These are phyloP conservation scores for Crithidia mellificae DNA, from an alignment of 208 protist species.

Conservation along the genomic window DNA sequence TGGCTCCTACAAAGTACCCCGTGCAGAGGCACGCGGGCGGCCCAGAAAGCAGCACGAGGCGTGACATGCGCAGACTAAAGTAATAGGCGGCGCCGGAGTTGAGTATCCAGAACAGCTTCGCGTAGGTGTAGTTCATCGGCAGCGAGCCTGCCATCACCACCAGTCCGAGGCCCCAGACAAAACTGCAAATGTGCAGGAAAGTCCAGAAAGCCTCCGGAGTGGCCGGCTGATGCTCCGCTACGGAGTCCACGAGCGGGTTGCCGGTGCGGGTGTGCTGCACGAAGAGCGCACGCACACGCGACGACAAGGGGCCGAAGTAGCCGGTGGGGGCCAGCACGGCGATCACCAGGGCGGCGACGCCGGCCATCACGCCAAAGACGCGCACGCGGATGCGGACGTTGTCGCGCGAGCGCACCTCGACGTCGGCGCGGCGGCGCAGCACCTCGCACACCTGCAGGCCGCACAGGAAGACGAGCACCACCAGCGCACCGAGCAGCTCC, in stretches of 20 bases:
- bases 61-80: slow-evolving; percentile 65
- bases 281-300: slow-evolving; percentile 70
- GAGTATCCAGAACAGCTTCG: slow-evolving; percentile 43
- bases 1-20: slow-evolving; percentile 30
- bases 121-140: slow-evolving; percentile 1
- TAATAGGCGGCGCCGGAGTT: slow-evolving; percentile 54
- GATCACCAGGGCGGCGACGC: slow-evolving; percentile 23
- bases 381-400: slow-evolving; percentile 38
- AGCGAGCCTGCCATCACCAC: slow-evolving; percentile 3
- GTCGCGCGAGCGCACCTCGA: slow-evolving; percentile 31
- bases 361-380: slow-evolving; percentile 31
- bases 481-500: slow-evolving; percentile 94
- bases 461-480: slow-evolving; percentile 75
- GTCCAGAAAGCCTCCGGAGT: slow-evolving; percentile 15
- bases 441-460: slow-evolving; percentile 37
- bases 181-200: slow-evolving; percentile 10
- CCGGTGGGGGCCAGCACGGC: slow-evolving; percentile 42
- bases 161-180: slow-evolving; percentile 13
- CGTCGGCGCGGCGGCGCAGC: slow-evolving; percentile 21
- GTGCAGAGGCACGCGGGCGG: slow-evolving; percentile 39
- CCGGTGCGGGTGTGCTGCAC: slow-evolving; percentile 73
- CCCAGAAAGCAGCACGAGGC: slow-evolving; percentile 60
- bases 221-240: slow-evolving; percentile 67
- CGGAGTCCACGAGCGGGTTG: slow-evolving; percentile 82
- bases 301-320: slow-evolving; percentile 57